These are phyloP conservation scores for Colletotrichum australisinense DNA, from an alignment of 2,329 filamentous ascomycete species.

Conservation along the genomic window DNA sequence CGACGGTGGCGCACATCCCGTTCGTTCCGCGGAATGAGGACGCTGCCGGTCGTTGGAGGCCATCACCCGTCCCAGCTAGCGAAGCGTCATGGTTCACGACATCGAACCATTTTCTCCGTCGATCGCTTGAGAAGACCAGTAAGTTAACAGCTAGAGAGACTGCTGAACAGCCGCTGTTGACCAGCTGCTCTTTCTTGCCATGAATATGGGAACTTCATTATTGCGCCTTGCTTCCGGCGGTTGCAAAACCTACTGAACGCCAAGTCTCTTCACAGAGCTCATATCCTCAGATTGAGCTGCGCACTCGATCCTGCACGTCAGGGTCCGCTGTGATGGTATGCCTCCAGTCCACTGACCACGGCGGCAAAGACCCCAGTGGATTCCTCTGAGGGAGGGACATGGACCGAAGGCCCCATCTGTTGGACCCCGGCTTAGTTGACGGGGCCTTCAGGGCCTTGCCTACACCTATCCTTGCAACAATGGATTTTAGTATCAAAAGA, in stretches of 20 bases:
- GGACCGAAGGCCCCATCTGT: not conserved
- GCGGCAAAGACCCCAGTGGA: not conserved
- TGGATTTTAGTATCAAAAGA: not conserved
- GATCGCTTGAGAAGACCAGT: conserved; percentile 3
- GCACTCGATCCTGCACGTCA: not conserved
- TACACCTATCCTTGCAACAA: not conserved
- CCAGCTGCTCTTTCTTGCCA: not conserved
- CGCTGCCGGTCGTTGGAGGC: conserved; percentile 6
- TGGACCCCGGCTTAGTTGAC: not conserved
- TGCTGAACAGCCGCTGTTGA: not conserved
- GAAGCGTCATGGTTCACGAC: conserved; percentile 1
- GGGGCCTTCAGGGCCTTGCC: not conserved
- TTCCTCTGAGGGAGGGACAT: not conserved
- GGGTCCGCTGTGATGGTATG: conserved; percentile 1
- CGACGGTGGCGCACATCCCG: conserved; percentile 14
- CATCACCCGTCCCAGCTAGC: not conserved
- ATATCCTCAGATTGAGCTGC: not conserved
- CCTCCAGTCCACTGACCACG: not conserved
- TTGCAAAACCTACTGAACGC: not conserved
- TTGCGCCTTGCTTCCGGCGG: not conserved
- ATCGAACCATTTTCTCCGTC: conserved; percentile 17
- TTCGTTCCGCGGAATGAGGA: conserved; percentile 17
- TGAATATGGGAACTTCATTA: not conserved
- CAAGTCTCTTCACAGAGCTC: not conserved
- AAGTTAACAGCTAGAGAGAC: not conserved